phyloP scores from a whole-genome alignment of 148 eudicot genomes.

The Limonium bicolor region DNA sequence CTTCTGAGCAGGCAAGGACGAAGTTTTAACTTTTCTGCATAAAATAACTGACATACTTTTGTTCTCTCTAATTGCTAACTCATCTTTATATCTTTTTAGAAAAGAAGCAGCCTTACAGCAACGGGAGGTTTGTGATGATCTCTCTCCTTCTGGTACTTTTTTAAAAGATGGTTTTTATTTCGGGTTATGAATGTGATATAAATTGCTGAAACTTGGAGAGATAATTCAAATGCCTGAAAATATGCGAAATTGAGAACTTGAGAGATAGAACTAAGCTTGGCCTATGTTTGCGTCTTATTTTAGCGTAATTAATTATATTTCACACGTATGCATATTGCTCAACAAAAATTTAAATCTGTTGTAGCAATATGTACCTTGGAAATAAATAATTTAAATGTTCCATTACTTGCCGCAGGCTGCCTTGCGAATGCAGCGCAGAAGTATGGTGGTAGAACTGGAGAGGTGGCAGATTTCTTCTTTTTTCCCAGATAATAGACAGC shows the following conservation, averaged over 20 bases:
- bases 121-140: slow-evolving; percentile 54
- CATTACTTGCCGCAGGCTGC: too few species aligned
- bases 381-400: too few species aligned
- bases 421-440: slow-evolving; percentile 61
- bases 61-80: background rate
- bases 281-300: too few species aligned
- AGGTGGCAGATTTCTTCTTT: too few species aligned
- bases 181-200: background rate
- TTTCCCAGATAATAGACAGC: too few species aligned
- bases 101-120: slow-evolving; percentile 84
- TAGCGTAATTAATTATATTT: too few species aligned
- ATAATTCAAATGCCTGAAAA: too few species aligned
- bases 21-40: background rate
- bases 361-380: too few species aligned
- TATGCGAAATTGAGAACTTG: too few species aligned
- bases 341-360: slow-evolving; percentile 4
- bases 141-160: background rate
- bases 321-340: too few species aligned
- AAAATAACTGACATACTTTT: background rate
- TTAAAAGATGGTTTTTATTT: background rate
- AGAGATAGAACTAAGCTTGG: too few species aligned
- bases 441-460: slow-evolving; percentile 43
- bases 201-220: too few species aligned
- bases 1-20: slow-evolving; percentile 68
- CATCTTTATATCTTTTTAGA: slow-evolving; percentile 13